Conservation (phyloP, 257 asterid species). For the Anisodus acutangulus region DNA sequence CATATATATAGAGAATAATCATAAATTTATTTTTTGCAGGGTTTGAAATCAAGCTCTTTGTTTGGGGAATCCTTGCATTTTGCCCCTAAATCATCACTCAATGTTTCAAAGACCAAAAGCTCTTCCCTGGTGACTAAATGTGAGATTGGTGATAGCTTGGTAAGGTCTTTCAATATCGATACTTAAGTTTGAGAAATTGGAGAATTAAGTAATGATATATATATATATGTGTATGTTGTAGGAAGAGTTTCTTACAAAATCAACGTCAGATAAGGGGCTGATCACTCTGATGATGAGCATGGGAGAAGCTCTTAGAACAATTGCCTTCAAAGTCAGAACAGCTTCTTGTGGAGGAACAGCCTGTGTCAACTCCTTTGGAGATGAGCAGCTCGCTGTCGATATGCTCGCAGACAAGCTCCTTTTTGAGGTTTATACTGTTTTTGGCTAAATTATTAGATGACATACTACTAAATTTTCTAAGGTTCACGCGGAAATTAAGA, state of each 20-base stretch:
- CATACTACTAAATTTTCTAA: too few relatives aligned
- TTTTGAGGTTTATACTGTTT: conserved; percentile 57
- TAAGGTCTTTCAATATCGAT: conserved; percentile 41
- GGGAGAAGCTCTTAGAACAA: conserved; percentile 95
- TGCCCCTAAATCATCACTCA: conserved; percentile 58
- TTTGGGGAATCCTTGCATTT: conserved; percentile 74
- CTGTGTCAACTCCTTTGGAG: conserved; percentile 93
- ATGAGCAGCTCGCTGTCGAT: conserved; percentile 96
- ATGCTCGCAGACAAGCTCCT: conserved; percentile 91
- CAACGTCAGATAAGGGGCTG: conserved; percentile 81
- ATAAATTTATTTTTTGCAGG: conserved; percentile 47
- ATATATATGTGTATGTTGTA: conserved; percentile 6
- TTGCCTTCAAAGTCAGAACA: conserved; percentile 91
- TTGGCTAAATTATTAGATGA: too few relatives aligned
- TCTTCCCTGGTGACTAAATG: conserved; percentile 70
- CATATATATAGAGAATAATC: too few relatives aligned
- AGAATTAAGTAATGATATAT: too few relatives aligned
- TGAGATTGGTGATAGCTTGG: conserved; percentile 95
- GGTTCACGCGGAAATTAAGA: too few relatives aligned
- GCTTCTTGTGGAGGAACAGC: conserved; percentile 99
- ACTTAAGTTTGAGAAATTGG: neutral
- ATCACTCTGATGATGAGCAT: conserved; percentile 83
- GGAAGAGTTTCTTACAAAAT: conserved; percentile 90
- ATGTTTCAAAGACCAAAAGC: conserved; percentile 51
- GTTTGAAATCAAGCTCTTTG: conserved; percentile 74